Percentiles rank a stretch among this genome's conserved stretches.
phyloP scores from a whole-genome alignment of 1,284 basidiomycete species.

The Phlebopus sp. region DNA sequence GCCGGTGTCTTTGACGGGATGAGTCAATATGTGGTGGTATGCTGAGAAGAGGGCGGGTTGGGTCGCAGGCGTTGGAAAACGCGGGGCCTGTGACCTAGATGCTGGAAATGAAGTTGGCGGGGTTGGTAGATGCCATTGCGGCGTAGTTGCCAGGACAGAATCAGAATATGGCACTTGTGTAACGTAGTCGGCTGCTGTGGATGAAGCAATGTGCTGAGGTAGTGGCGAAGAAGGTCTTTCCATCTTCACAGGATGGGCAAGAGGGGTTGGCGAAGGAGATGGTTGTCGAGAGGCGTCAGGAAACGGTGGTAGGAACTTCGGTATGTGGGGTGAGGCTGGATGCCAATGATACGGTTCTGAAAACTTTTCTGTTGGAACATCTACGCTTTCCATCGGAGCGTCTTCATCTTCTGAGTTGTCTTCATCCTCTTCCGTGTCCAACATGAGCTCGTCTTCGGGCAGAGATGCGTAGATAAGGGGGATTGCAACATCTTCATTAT shows the following conservation, averaged over 20 bases:
- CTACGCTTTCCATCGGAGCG: slow-evolving; percentile 22
- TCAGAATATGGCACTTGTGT: slow-evolving; percentile 66
- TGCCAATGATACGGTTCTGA: slow-evolving; percentile 29
- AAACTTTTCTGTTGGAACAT: slow-evolving; percentile 7
- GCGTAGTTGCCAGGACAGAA: slow-evolving; percentile 57
- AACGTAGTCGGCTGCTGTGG: slow-evolving; percentile 51
- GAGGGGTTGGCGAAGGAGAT: slow-evolving; percentile 34
- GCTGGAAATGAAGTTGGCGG: slow-evolving; percentile 27
- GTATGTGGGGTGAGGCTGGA: slow-evolving; percentile 19
- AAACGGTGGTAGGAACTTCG: slow-evolving; percentile 38
- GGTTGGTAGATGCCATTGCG: slow-evolving; percentile 66
- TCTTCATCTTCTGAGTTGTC: slow-evolving; percentile 35
- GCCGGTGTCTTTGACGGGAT: slow-evolving; percentile 43
- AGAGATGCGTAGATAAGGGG: slow-evolving; percentile 50
- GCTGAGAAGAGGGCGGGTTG: slow-evolving; percentile 63
- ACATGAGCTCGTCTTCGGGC: not conserved
- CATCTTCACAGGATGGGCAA: slow-evolving; percentile 30
- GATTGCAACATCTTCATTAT: slow-evolving; percentile 53
- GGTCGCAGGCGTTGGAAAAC: slow-evolving; percentile 43
- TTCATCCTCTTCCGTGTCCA: slow-evolving; percentile 40
- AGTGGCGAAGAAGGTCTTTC: slow-evolving; percentile 31
- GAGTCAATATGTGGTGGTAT: slow-evolving; percentile 70
- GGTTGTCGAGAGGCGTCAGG: slow-evolving; percentile 43
- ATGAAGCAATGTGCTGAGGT: slow-evolving; percentile 33
- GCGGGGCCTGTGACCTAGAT: slow-evolving; percentile 19